Conservation (phyloP, 1,139 yeast genomes). For the Magnusiomyces ingens region DNA sequence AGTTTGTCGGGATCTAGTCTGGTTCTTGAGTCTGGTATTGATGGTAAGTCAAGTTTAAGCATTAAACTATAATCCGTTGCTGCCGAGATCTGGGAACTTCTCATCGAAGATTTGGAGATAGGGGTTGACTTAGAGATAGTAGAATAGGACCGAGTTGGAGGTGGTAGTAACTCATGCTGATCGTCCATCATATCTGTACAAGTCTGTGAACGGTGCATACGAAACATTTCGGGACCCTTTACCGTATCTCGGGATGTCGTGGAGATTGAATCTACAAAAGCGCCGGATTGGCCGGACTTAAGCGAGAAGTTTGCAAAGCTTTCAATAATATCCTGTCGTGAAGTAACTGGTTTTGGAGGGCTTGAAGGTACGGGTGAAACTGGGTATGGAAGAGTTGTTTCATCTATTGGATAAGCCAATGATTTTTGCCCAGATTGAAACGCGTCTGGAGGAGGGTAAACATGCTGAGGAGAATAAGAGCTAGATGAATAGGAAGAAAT, state of each 20-base stretch:
- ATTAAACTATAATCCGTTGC: conserved; percentile 22
- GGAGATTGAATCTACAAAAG: no score
- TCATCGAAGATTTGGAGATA: conserved; percentile 15
- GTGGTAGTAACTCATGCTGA: conserved; percentile 3
- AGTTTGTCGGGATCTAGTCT: conserved; percentile 39
- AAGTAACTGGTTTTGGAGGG: neutral
- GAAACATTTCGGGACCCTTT: neutral
- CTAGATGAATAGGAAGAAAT: neutral
- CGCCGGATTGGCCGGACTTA: neutral
- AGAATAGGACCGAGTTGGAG: conserved; percentile 15
- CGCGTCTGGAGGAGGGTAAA: no score
- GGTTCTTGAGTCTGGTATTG: conserved; percentile 29
- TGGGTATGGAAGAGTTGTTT: no score
- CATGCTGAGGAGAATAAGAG: neutral
- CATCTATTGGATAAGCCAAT: no score
- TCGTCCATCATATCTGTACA: conserved; percentile 9
- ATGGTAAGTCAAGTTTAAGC: conserved; percentile 30
- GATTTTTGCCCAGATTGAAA: no score
- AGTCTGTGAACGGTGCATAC: conserved; percentile 9
- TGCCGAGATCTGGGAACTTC: conserved; percentile 22
- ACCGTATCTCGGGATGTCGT: neutral
- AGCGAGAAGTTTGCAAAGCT: neutral
- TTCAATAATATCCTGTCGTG: neutral
- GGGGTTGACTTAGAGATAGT: conserved; percentile 11
- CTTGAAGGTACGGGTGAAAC: no score